phyloP scores from a whole-genome alignment of 306 rosid genomes.

The Malus orientalis region DNA sequence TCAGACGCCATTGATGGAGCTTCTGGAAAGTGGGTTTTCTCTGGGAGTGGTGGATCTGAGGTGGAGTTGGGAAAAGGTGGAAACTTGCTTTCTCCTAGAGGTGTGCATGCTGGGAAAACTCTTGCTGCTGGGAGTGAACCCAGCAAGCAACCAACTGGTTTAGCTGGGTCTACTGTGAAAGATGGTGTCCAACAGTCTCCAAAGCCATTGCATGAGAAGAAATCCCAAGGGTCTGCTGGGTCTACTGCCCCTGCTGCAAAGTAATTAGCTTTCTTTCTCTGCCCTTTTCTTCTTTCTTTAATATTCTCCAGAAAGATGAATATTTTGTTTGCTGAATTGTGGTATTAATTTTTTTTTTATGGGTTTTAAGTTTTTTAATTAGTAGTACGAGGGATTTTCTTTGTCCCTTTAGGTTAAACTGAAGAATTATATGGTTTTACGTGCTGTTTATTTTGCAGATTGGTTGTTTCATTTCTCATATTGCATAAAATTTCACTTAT shows the following conservation, averaged over 20 bases:
- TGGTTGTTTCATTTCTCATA: conserved; percentile 1
- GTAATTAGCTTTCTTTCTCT: conserved; percentile 26
- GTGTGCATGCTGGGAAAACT: conserved; percentile 23
- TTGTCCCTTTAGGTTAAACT: background rate
- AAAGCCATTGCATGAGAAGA: conserved; percentile 59
- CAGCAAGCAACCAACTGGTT: conserved; percentile 32
- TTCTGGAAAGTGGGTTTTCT: conserved; percentile 61
- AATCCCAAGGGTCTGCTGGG: conserved; percentile 32
- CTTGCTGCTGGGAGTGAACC: conserved; percentile 33
- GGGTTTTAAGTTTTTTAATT: background rate
- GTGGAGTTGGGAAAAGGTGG: conserved; percentile 44
- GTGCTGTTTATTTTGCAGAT: conserved; percentile 5
- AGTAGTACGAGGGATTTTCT: background rate
- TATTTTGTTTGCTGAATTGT: background rate
- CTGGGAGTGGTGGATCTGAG: conserved; percentile 67
- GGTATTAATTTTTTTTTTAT: background rate
- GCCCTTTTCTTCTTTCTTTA: background rate
- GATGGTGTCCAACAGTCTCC: conserved; percentile 51
- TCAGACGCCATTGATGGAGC: conserved; percentile 73
- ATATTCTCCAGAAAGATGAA: background rate
- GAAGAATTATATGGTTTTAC: background rate
- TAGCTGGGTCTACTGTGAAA: conserved; percentile 32
- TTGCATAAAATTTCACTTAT: background rate
- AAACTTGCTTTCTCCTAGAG: conserved; percentile 57
- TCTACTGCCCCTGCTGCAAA: conserved; percentile 60